Percentiles rank a stretch among this genome's conserved stretches.
Evolutionary conservation across 768 basidiomycete genomes (phyloP).

Genomic region (Dendrothele bispora): DNA sequence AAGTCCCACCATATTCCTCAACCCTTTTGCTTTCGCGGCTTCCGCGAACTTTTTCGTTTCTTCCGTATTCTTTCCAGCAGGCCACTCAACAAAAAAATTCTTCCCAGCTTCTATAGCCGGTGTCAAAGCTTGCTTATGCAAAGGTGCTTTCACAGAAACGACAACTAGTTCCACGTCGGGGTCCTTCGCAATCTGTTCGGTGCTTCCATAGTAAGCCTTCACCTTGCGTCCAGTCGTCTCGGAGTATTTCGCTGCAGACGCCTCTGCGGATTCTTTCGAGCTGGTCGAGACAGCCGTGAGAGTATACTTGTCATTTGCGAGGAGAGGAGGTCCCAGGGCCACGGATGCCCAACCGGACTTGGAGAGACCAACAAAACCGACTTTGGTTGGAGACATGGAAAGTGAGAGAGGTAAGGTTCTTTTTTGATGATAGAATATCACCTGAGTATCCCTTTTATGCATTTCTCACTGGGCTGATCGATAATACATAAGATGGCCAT

Average conservation of each 20-base stretch:
- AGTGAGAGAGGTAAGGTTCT: too few species aligned
- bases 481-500: too few species aligned
- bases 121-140: conserved; percentile 27
- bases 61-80: conserved; percentile 27
- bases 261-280: conserved; percentile 26
- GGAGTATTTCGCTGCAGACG: conserved; percentile 29
- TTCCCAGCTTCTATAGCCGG: conserved; percentile 37
- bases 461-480: too few species aligned
- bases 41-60: conserved; percentile 36
- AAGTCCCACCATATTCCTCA: conserved; percentile 33
- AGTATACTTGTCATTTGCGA: conserved; percentile 20
- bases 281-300: conserved; percentile 36
- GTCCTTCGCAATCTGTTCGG: conserved; percentile 29
- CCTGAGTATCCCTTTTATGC: too few species aligned
- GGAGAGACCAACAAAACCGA: conserved; percentile 35
- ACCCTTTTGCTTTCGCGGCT: conserved; percentile 26
- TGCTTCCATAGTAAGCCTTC: conserved; percentile 33
- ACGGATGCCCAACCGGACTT: conserved; percentile 30
- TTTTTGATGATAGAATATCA: too few species aligned
- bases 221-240: conserved; percentile 16
- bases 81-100: conserved; percentile 41
- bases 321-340: conserved; percentile 25
- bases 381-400: conserved; percentile 16
- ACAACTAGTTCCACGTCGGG: conserved; percentile 37
- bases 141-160: conserved; percentile 32